phyloP scores from a whole-genome alignment of 495 filamentous ascomycete species.

The Neurospora sp. region DNA sequence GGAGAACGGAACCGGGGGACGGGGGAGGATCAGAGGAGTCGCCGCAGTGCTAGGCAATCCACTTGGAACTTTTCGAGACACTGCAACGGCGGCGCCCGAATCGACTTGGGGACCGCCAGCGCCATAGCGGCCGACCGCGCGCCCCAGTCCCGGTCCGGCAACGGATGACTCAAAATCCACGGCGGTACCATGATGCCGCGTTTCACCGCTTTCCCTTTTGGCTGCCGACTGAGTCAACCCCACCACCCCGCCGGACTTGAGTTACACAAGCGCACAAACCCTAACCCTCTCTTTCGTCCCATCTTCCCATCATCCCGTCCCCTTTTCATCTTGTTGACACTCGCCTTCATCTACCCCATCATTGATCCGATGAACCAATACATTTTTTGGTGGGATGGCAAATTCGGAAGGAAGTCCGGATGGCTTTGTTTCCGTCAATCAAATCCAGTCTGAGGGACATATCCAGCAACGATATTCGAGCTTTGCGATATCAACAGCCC shows the following conservation, averaged over 20 bases:
- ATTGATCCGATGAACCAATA: background rate
- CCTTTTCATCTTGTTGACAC: background rate
- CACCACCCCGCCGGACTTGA: background rate
- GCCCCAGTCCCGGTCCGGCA: background rate
- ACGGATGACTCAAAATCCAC: slow-evolving; percentile 22
- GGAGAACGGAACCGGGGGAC: background rate
- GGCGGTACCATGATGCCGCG: background rate
- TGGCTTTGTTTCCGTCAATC: too few species aligned
- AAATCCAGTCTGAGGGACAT: too few species aligned
- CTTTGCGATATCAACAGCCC: background rate
- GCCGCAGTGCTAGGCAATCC: background rate
- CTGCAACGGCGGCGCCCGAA: slow-evolving; percentile 4
- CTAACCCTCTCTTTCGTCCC: background rate
- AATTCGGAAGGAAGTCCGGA: too few species aligned
- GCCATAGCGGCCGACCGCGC: background rate
- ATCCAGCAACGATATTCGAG: background rate
- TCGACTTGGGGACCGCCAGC: background rate
- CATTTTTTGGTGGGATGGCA: too few species aligned
- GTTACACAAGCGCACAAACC: background rate
- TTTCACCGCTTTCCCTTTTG: background rate
- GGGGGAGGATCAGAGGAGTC: background rate
- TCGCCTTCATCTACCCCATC: background rate
- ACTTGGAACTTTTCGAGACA: slow-evolving; percentile 14
- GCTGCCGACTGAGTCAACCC: background rate
- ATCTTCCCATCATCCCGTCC: background rate